Base-by-base conservation (phyloP, 2,329 filamentous ascomycete species). In the Kalaharituber pfeilii region DNA sequence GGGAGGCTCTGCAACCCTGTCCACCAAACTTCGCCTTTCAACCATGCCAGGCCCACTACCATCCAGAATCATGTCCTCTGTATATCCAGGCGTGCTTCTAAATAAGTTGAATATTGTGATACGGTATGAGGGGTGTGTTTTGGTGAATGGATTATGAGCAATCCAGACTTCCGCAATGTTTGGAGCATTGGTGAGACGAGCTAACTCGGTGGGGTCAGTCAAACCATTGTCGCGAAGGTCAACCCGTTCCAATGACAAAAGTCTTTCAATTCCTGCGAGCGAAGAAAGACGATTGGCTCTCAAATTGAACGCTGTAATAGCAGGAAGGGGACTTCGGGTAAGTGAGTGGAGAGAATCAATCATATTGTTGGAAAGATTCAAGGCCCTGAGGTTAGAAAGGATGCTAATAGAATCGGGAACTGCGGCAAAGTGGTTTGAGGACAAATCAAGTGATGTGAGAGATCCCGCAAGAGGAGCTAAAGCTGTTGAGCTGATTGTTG, bases 331-430 rank as follows among this genome's bases (percentile, higher is more conserved):
- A 64, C 83, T 91, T 59, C 84, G 80, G 1, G 81, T 81, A 42
- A 98, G 73, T 1, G 89, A 94, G 64, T 93, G 84, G 54, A 98
- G 74, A 15, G 87, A 91, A 62, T 89, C 85, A 59, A 98, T 96
- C 88, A 96, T 95, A 74, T 89, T 96, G 64, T 94, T 84, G 3
- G 89, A 94, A 25, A 98, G 74, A 64, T 98, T 96, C 53, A 98
- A 72, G 24, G 91, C 88, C 60, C 88, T 81, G n/a, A 98, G 76
- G 26, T 86, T 82, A 20, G 86, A 87, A 55, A 98, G 73, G 8
- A 79, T 84, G 11, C 88, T 83, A 55, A 98, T 72, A 63, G 85
- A 91, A 67, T 96, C 91, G 1, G 91, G 91, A 53, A 96, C 83
- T 67, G 95, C 85, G n/a, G 80, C 81, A 67, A 98, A 94, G 28